phyloP scores from a whole-genome alignment of 2,329 filamentous ascomycete species.

The Gnomoniopsis smithogilvyi region DNA sequence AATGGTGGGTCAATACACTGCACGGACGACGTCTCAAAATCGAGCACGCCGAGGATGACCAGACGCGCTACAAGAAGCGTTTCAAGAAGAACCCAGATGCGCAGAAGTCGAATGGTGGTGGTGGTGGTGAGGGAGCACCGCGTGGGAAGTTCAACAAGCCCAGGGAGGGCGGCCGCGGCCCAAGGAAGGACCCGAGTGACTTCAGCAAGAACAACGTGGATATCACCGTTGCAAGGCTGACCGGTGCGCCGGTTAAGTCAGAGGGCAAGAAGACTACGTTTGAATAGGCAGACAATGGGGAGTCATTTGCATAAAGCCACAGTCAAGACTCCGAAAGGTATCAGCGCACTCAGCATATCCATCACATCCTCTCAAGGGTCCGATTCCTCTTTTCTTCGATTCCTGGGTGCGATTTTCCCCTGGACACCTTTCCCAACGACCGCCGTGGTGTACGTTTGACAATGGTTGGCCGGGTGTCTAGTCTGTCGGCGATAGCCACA shows the following conservation, averaged over 20 bases:
- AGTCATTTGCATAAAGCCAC: too few relatives aligned
- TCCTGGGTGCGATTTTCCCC: too few relatives aligned
- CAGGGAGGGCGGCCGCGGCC: constrained; percentile 20
- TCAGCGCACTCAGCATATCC: too few relatives aligned
- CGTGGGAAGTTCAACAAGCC: constrained; percentile 19
- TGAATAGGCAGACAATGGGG: constrained; percentile 43
- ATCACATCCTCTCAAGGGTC: too few relatives aligned
- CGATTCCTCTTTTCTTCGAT: too few relatives aligned
- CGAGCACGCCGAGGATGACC: constrained; percentile 91
- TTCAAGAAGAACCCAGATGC: constrained; percentile 39
- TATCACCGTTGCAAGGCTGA: constrained; percentile 59
- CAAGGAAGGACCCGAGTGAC: constrained; percentile 21
- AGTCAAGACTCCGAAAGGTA: too few relatives aligned
- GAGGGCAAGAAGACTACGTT: constrained; percentile 82
- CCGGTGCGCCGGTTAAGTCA: constrained; percentile 73
- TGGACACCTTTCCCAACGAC: too few relatives aligned
- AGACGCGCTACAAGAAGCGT: constrained; percentile 87
- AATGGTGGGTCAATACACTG: constrained; percentile 85
- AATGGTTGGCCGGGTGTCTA: too few relatives aligned
- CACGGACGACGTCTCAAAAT: constrained; percentile 78
- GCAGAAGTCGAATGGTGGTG: neutral
- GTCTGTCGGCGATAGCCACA: too few relatives aligned
- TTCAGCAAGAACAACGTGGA: constrained; percentile 41
- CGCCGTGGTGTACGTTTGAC: too few relatives aligned
- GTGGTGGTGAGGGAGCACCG: constrained; percentile 7